A percentile compares a stretch with the other conserved stretches of the same genome.
These are phyloP conservation scores for Fistulifera pelliculosa DNA, from an alignment of 108 stramenopile species.

Conservation along the genomic window DNA sequence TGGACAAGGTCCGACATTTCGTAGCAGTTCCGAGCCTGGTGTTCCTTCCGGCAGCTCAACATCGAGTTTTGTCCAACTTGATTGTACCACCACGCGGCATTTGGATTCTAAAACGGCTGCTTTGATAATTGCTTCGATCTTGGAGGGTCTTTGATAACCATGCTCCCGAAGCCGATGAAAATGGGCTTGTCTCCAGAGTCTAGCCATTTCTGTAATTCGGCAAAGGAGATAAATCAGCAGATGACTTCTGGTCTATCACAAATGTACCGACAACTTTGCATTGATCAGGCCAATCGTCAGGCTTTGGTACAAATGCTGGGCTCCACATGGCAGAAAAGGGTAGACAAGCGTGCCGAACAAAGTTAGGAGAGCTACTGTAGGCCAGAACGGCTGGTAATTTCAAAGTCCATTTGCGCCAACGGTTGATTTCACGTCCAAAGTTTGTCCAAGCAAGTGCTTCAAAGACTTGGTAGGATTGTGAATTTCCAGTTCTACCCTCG, in stretches of 20 bases:
- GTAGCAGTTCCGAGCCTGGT: slow-evolving; percentile 18
- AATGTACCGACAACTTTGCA: slow-evolving; percentile 71
- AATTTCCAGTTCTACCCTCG: slow-evolving; percentile 10
- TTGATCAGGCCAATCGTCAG: slow-evolving; percentile 78
- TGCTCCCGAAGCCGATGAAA: slow-evolving; percentile 66
- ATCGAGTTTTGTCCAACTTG: slow-evolving; percentile 63
- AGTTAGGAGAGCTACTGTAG: slow-evolving; percentile 20
- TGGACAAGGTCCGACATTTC: slow-evolving; percentile 54
- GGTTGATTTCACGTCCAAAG: slow-evolving; percentile 26
- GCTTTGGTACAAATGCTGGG: slow-evolving; percentile 71
- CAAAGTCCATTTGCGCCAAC: slow-evolving; percentile 30
- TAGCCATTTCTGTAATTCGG: slow-evolving; percentile 34
- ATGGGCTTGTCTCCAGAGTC: slow-evolving; percentile 37
- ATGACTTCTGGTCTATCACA: slow-evolving; percentile 14
- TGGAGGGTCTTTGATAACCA: slow-evolving; percentile 56
- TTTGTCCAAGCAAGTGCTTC: slow-evolving; percentile 25
- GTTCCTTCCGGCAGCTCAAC: slow-evolving; percentile 12
- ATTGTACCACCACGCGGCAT: slow-evolving; percentile 51
- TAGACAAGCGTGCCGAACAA: slow-evolving; percentile 26
- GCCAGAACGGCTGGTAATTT: slow-evolving; percentile 24
- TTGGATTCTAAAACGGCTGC: slow-evolving; percentile 32
- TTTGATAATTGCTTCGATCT: slow-evolving; percentile 37
- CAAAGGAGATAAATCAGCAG: slow-evolving; percentile 21
- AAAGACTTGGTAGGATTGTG: slow-evolving; percentile 34
- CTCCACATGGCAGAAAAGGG: slow-evolving; percentile 81